Conservation (phyloP, 495 filamentous ascomycete genomes). For the Daldinia childiae region DNA sequence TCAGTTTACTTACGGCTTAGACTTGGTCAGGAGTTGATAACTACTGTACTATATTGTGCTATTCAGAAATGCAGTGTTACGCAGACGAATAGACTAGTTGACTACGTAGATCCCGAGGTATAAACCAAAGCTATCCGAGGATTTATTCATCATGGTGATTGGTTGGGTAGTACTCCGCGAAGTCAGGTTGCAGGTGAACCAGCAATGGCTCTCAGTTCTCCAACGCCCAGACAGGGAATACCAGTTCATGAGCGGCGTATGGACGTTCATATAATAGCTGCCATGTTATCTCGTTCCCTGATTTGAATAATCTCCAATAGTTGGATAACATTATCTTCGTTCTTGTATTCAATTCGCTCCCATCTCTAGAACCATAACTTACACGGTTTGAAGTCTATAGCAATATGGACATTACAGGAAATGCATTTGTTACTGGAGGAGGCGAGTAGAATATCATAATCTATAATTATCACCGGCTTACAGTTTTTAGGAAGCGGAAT, state of each 20-base stretch:
- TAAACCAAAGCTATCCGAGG: background rate
- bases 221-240: background rate
- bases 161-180: background rate
- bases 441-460: slow-evolving; percentile 2
- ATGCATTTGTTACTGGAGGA: slow-evolving; percentile 28
- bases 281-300: background rate
- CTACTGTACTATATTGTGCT: too few species aligned
- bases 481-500: slow-evolving; percentile 45
- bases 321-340: background rate
- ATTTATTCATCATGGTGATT: background rate
- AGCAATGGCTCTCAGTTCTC: background rate
- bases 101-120: background rate
- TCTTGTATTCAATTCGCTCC: background rate
- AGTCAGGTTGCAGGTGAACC: background rate
- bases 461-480: background rate
- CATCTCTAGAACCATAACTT: background rate
- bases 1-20: too few species aligned
- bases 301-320: background rate
- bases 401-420: slow-evolving; percentile 28
- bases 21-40: too few species aligned
- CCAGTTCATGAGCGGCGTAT: background rate
- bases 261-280: background rate
- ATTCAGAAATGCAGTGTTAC: too few species aligned
- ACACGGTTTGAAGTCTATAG: background rate
- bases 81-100: background rate